These are phyloP conservation scores for Tilletia walkeri DNA, from an alignment of 1,284 basidiomycete genomes.

Conservation along the genomic window DNA sequence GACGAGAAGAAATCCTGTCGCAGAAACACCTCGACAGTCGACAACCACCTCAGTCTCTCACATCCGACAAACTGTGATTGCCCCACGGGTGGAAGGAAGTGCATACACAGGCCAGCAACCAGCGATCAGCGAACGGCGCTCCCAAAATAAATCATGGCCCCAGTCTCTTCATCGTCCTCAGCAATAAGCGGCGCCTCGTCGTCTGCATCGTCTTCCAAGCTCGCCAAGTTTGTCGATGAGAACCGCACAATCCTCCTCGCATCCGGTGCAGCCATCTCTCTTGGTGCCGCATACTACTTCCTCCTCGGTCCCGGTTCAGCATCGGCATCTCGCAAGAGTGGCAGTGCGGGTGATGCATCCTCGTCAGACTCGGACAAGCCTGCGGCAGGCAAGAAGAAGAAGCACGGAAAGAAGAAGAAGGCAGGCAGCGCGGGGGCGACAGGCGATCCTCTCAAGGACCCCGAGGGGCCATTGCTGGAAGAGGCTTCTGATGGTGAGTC, in stretches of 20 bases:
- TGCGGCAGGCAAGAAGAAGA: slow-evolving; percentile 48
- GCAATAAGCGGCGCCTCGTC: slow-evolving; percentile 11
- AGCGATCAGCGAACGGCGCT: too few species aligned
- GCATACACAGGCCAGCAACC: too few species aligned
- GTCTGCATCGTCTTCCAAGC: not conserved
- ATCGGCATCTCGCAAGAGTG: slow-evolving; percentile 11
- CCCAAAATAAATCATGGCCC: slow-evolving; percentile 9
- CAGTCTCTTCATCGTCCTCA: slow-evolving; percentile 9
- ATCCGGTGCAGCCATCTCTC: slow-evolving; percentile 40
- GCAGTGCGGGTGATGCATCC: slow-evolving; percentile 26
- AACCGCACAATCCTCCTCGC: slow-evolving; percentile 48
- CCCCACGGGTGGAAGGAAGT: too few species aligned
- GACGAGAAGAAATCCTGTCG: not conserved
- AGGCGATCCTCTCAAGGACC: slow-evolving; percentile 24
- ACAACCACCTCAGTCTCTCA: not conserved
- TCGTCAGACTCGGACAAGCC: slow-evolving; percentile 35
- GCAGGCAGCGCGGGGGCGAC: slow-evolving; percentile 15
- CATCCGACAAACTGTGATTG: too few species aligned
- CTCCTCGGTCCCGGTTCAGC: slow-evolving; percentile 18
- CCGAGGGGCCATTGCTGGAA: slow-evolving; percentile 47
- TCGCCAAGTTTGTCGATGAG: slow-evolving; percentile 44
- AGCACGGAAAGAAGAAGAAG: slow-evolving; percentile 38
- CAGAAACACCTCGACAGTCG: not conserved
- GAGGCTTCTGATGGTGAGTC: slow-evolving; percentile 40
- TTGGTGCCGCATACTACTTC: slow-evolving; percentile 45